Evolutionary conservation across 2,329 filamentous ascomycete genomes (phyloP).

Genomic region (Diaporthe humulicola): DNA sequence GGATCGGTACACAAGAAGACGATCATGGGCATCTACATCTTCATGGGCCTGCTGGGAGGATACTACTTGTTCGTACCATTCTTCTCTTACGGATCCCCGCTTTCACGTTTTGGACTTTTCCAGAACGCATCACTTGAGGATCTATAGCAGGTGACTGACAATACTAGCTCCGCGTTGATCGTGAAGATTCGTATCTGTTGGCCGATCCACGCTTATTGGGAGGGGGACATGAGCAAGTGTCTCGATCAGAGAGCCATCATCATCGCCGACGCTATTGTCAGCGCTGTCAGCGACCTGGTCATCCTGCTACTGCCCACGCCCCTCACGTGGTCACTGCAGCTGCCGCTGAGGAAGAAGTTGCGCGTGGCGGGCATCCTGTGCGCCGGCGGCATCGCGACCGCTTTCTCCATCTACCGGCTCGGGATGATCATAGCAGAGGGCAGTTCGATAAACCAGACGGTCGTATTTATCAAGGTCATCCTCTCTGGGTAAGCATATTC

Average conservation of each 20-base stretch:
- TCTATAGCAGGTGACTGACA: no score
- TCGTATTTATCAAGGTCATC: slow-evolving; percentile 47
- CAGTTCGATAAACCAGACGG: slow-evolving; percentile 45
- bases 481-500: slow-evolving; percentile 42
- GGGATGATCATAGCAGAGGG: slow-evolving; percentile 45
- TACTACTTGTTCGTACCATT: slow-evolving; percentile 51
- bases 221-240: slow-evolving; percentile 47
- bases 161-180: slow-evolving; percentile 49
- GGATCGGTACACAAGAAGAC: slow-evolving; percentile 54
- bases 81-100: no score
- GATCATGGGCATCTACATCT: slow-evolving; percentile 53
- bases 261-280: slow-evolving; percentile 46
- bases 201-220: slow-evolving; percentile 58
- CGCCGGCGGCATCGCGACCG: slow-evolving; percentile 50
- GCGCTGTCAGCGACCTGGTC: slow-evolving; percentile 32
- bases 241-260: slow-evolving; percentile 52
- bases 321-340: slow-evolving; percentile 49
- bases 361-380: slow-evolving; percentile 48
- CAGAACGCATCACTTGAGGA: no score
- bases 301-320: slow-evolving; percentile 33
- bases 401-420: slow-evolving; percentile 48
- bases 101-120: no score
- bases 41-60: slow-evolving; percentile 52
- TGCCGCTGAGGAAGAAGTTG: slow-evolving; percentile 48
- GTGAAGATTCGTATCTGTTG: slow-evolving; percentile 57